These are phyloP conservation scores for Mercurialis annua DNA, from an alignment of 345 rosid species.

Conservation along the genomic window DNA sequence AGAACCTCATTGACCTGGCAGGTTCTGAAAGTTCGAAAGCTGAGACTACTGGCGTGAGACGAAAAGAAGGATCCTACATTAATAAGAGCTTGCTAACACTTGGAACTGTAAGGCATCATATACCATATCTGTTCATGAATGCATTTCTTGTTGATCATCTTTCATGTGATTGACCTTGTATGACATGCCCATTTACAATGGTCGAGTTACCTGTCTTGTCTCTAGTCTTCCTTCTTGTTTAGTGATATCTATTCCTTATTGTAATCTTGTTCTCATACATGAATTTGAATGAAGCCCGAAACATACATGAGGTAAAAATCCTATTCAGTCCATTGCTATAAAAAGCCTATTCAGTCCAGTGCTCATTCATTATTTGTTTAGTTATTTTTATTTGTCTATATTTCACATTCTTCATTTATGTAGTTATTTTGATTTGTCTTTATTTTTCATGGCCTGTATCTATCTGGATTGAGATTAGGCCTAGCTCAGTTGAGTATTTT, in stretches of 20 bases:
- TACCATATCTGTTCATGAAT: conserved; percentile 11
- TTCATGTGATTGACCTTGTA: background rate
- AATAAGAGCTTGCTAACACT: conserved; percentile 96
- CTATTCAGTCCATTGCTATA: background rate
- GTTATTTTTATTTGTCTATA: background rate
- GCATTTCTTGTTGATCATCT: conserved; percentile 5
- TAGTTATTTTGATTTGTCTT: background rate
- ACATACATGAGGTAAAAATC: background rate
- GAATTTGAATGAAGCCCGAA: background rate
- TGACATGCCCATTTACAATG: background rate
- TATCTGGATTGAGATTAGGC: background rate
- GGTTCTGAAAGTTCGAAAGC: conserved; percentile 99
- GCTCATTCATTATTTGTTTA: conserved; percentile 4
- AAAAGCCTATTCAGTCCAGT: background rate
- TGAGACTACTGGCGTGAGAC: conserved; percentile 88
- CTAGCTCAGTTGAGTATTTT: background rate
- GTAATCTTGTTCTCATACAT: background rate
- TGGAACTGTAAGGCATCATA: conserved; percentile 77
- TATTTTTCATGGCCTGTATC: background rate
- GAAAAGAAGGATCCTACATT: conserved; percentile 97
- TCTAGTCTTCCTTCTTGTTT: background rate
- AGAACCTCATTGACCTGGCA: conserved; percentile 99
- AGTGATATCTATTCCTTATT: background rate
- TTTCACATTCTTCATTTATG: background rate
- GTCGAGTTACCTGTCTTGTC: background rate